Evolutionary conservation across 164 flowering plant species (phyloP).

Genomic region (Liquidambar formosana): DNA sequence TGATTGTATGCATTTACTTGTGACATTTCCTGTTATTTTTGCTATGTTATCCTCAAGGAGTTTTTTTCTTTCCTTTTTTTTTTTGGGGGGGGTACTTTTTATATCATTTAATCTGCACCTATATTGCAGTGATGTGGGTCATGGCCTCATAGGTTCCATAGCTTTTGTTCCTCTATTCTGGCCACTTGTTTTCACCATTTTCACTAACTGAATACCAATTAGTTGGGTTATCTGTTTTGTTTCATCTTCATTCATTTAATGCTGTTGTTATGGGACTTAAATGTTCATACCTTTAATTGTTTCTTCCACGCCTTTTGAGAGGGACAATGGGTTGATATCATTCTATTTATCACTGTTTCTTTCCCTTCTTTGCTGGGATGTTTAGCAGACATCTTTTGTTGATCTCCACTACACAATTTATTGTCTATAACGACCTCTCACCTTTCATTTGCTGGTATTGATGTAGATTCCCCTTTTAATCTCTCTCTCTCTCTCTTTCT

Average conservation of each 20-base stretch:
- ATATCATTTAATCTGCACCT: constrained; percentile 16
- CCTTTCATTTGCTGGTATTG: constrained; percentile 21
- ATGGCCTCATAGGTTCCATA: background rate
- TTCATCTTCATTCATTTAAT: constrained; percentile 26
- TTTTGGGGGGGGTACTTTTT: background rate
- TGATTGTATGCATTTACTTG: too few relatives aligned
- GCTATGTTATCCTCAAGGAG: too few relatives aligned
- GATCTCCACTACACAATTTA: constrained; percentile 33
- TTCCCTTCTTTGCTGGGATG: constrained; percentile 25
- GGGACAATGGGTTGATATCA: constrained; percentile 25
- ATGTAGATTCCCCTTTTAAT: constrained; percentile 13
- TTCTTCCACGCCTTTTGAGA: constrained; percentile 27
- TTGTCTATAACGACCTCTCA: constrained; percentile 42
- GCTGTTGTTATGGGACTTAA: constrained; percentile 16
- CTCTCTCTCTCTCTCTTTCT: constrained; percentile 1
- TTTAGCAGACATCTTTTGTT: constrained; percentile 20
- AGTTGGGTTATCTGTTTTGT: constrained; percentile 8
- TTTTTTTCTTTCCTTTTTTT: background rate
- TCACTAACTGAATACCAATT: constrained; percentile 15
- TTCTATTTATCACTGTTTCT: constrained; percentile 22
- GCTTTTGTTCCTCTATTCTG: constrained; percentile 6
- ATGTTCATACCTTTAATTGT: constrained; percentile 24
- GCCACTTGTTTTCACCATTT: constrained; percentile 13
- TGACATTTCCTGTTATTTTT: too few relatives aligned
- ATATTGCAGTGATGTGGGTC: constrained; percentile 21